phyloP scores from a whole-genome alignment of 495 filamentous ascomycete genomes.

The Talaromyces liani region DNA sequence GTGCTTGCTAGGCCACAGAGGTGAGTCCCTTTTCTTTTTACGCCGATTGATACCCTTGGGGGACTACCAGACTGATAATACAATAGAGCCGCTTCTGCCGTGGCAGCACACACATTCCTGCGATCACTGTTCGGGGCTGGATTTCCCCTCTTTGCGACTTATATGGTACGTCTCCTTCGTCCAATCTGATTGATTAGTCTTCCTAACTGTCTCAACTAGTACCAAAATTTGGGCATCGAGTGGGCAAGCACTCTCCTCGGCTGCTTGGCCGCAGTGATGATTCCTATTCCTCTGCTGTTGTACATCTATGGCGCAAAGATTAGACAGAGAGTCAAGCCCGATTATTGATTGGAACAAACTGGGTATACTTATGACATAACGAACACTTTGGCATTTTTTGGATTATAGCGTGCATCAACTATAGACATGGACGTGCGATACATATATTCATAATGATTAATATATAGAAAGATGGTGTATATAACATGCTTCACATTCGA shows the following conservation, averaged over 20 bases:
- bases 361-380: neutral
- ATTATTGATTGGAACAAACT: neutral
- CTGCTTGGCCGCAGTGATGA: conserved; percentile 37
- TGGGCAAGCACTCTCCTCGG: conserved; percentile 58
- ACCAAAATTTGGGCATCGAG: conserved; percentile 52
- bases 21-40: conserved; percentile 45
- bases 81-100: conserved; percentile 31
- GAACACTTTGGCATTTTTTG: neutral
- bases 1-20: conserved; percentile 89
- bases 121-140: conserved; percentile 39
- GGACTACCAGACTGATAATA: conserved; percentile 12
- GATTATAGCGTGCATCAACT: neutral
- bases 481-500: neutral
- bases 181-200: neutral
- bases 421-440: neutral
- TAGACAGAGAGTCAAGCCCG: conserved; percentile 11
- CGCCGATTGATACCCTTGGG: conserved; percentile 35
- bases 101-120: conserved; percentile 46
- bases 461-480: neutral
- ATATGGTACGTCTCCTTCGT: conserved; percentile 10
- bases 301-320: conserved; percentile 30
- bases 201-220: conserved; percentile 24
- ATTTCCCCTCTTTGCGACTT: conserved; percentile 40
- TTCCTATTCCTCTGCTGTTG: conserved; percentile 32
- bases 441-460: neutral